Percentiles rank a stretch among this genome's conserved stretches.
phyloP scores from a whole-genome alignment of 2,329 filamentous ascomycete species.

The Aspergillus japonicus region DNA sequence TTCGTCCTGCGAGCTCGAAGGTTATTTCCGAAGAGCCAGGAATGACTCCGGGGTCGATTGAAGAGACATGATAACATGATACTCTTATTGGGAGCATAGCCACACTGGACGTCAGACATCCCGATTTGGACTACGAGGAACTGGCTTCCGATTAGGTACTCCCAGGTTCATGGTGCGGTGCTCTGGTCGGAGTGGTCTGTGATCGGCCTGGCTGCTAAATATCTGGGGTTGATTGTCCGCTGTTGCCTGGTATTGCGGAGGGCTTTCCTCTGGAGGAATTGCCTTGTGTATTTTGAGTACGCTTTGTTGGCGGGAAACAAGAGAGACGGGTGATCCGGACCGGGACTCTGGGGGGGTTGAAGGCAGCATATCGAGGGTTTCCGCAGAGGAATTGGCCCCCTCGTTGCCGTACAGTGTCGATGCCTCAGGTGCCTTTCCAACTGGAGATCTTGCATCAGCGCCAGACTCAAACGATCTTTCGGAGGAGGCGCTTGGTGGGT shows the following conservation, averaged over 20 bases:
- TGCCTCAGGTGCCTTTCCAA: constrained; percentile 30
- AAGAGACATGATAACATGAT: not conserved
- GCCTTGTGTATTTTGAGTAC: constrained; percentile 32
- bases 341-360: constrained; percentile 36
- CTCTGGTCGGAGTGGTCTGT: constrained; percentile 24
- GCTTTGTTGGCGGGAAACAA: constrained; percentile 32
- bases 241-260: constrained; percentile 32
- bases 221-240: constrained; percentile 20
- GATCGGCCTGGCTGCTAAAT: constrained; percentile 15
- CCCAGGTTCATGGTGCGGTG: constrained; percentile 36
- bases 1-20: not conserved
- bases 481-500: constrained; percentile 41
- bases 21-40: not conserved
- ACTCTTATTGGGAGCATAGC: not conserved
- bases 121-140: constrained; percentile 30
- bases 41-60: not conserved
- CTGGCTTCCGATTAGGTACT: constrained; percentile 39
- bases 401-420: constrained; percentile 22
- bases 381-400: constrained; percentile 31
- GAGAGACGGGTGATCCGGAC: constrained; percentile 34
- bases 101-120: not conserved
- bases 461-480: constrained; percentile 32
- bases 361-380: constrained; percentile 43
- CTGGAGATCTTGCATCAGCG: constrained; percentile 41
- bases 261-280: constrained; percentile 29